Evolutionary conservation across 768 basidiomycete genomes (phyloP), one percentile per base, ranked within the genome.

Genomic region (Boletus tomentosulus): DNA sequence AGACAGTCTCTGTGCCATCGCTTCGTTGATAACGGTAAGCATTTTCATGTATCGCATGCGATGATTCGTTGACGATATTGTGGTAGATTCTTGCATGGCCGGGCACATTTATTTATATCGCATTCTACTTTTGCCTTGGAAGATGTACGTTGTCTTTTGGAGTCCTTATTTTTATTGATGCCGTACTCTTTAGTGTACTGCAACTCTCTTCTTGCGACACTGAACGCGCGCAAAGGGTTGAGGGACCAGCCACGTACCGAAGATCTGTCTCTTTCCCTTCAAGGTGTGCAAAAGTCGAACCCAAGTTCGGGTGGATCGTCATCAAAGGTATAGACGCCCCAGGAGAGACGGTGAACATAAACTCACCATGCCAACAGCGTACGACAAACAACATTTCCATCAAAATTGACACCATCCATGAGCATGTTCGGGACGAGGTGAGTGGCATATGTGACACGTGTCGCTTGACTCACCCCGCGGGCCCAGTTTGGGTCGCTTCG

Each of bases 371-470:
- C 8, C 27, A 28, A 5, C 48, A 69, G 65, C 56, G 55, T 1
- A 0, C 43, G 57, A 74, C 76, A 37, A 76, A 79, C 45, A 79
- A 81, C 54, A 82, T 85, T 56, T 81, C 83, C 33, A 85, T 53
- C 70, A 83, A 83, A 66, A 83, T 85, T 50, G 82, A 85, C 63
- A 84, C 83, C 5, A 82, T 76, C 28, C 78, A 83, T 44, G 83
- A 84, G 54, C 76, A 72, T 24, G 67, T 73, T 44, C 75, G 73
- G 34, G 81, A 83, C 54, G 68, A 69, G 52, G 69, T 71, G 16
- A 49, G 65, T 33, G 1, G n/a, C 46, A 24, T 42, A 16, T n/a
- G 28, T 31, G 1, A 30, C 11, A 6, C 28, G 9, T 16, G 42
- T 27, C 12, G 16, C 33, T 11, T 19, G 42, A 46, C 45, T 65